Conservation (phyloP, 106 monocot species). For the Allium cepa region DNA sequence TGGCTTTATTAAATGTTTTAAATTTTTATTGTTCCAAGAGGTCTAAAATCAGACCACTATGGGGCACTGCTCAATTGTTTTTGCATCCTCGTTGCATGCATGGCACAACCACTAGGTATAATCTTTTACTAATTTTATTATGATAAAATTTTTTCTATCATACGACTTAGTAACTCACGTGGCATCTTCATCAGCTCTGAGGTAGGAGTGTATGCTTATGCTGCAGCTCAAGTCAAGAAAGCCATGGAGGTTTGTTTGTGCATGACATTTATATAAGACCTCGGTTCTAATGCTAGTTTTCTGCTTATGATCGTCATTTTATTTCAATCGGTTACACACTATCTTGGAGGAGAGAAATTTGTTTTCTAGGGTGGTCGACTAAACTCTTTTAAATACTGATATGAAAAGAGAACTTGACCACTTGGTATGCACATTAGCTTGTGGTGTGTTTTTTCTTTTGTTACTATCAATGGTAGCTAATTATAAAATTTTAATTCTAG, state of each 20-base stretch:
- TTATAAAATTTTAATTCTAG: constrained; percentile 19
- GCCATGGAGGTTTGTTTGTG: no score
- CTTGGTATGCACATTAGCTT: constrained; percentile 37
- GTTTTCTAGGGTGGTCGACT: constrained; percentile 90
- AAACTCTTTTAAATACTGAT: constrained; percentile 88
- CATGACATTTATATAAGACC: no score
- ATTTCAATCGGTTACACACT: no score
- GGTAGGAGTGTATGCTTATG: no score
- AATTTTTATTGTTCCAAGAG: constrained; percentile 19
- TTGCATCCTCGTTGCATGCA: constrained; percentile 96
- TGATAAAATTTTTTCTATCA: no score
- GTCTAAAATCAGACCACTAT: constrained; percentile 66
- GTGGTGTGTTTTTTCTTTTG: background rate
- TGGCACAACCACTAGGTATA: constrained; percentile 91
- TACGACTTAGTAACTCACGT: no score
- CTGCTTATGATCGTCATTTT: no score
- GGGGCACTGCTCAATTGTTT: constrained; percentile 95
- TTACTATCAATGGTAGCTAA: background rate
- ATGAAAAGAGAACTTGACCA: constrained; percentile 96
- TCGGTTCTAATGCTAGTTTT: no score
- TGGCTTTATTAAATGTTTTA: background rate
- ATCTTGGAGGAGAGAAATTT: constrained; percentile 95
- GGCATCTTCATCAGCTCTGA: no score
- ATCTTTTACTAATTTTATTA: no score
- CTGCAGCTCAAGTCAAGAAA: no score